These are phyloP conservation scores for Vicia sativa DNA, from an alignment of 306 rosid species.

Conservation along the genomic window DNA sequence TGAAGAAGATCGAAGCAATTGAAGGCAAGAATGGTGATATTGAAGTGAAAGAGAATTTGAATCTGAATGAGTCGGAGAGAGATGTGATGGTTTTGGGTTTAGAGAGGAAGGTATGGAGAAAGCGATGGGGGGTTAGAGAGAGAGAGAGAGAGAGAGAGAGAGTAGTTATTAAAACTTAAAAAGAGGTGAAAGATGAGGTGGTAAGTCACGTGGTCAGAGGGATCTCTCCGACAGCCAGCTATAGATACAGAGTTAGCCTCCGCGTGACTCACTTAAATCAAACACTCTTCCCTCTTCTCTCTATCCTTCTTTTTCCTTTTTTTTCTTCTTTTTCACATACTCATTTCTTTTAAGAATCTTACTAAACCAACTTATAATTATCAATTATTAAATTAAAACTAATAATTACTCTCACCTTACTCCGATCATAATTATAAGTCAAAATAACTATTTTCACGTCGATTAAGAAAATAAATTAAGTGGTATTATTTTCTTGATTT, in stretches of 20 bases:
- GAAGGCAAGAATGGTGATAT: background rate
- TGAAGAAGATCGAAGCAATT: constrained; percentile 72
- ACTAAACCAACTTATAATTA: background rate
- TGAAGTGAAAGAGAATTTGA: constrained; percentile 46
- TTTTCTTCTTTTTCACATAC: background rate
- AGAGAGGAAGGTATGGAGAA: constrained; percentile 51
- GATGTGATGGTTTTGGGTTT: constrained; percentile 34
- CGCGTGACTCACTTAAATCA: constrained; percentile 61
- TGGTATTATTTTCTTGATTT: too few relatives aligned
- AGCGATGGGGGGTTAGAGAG: constrained; percentile 50
- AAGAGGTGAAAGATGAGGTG: constrained; percentile 39
- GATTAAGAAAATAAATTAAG: too few relatives aligned
- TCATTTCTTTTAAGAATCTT: background rate
- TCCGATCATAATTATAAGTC: too few relatives aligned
- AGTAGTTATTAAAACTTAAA: too few relatives aligned
- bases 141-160: background rate
- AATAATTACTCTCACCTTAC: too few relatives aligned
- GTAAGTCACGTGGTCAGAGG: constrained; percentile 67
- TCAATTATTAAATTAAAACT: too few relatives aligned
- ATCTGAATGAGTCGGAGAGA: constrained; percentile 46
- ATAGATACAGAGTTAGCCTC: constrained; percentile 53
- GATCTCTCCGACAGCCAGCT: constrained; percentile 66
- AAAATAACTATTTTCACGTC: too few relatives aligned
- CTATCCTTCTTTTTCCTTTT: background rate
- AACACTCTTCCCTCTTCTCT: constrained; percentile 28